Conservation (phyloP, 441 rosid genomes). For the Mallotus japonicus region DNA sequence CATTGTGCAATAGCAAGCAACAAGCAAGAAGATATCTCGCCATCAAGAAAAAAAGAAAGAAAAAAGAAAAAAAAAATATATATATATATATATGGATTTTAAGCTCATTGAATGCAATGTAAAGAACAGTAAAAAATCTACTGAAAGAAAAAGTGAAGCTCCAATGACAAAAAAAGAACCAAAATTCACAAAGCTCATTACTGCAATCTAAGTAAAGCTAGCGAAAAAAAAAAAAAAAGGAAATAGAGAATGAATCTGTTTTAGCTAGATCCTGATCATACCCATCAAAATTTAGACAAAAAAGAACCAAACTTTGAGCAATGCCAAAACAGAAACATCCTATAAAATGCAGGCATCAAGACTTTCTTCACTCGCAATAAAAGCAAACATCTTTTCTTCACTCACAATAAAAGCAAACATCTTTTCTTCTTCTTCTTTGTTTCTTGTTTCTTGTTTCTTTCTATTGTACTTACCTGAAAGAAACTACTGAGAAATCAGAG, state of each 20-base stretch:
- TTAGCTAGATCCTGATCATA: constrained; percentile 17
- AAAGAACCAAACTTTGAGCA: neutral
- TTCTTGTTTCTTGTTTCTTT: too few species aligned
- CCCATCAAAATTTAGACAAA: neutral
- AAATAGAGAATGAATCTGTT: neutral
- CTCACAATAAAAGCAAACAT: constrained; percentile 3
- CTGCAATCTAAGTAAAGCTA: neutral
- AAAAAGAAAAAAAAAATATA: neutral
- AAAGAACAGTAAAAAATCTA: constrained; percentile 8
- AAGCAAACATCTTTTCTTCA: too few species aligned
- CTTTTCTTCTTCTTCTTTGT: neutral
- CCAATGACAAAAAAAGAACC: neutral
- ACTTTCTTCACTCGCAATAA: too few species aligned
- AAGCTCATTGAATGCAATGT: neutral
- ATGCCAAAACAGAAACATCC: neutral
- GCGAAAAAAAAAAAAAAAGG: neutral
- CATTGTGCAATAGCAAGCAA: neutral
- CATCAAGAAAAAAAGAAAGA: neutral
- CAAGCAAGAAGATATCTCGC: neutral
- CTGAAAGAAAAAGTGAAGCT: neutral
- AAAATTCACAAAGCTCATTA: neutral
- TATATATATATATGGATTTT: neutral
- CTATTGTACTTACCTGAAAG: neutral
- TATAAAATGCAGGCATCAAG: constrained; percentile 11
- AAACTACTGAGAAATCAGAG: neutral